phyloP scores from a whole-genome alignment of 2,329 filamentous ascomycete genomes.

The Monosporascus sp. region DNA sequence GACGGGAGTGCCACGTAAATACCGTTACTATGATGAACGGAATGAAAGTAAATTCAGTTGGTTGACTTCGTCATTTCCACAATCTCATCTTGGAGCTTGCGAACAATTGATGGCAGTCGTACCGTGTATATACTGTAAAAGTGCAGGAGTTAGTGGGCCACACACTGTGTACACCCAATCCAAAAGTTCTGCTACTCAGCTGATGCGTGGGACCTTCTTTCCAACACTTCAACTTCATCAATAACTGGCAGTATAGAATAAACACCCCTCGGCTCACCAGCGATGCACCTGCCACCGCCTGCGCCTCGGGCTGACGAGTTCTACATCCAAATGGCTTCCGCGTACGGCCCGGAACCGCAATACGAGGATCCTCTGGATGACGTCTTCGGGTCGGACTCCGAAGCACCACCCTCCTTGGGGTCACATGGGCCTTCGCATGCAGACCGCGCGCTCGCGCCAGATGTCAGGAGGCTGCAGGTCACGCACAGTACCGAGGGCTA shows the following conservation, averaged over 20 bases:
- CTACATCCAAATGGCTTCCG: conserved; percentile 6
- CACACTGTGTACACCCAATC: not conserved
- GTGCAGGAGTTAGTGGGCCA: not conserved
- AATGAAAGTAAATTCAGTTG: no score
- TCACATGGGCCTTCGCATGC: conserved; percentile 1
- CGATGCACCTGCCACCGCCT: conserved; percentile 10
- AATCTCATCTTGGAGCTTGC: not conserved
- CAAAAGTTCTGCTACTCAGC: not conserved
- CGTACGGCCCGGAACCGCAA: not conserved
- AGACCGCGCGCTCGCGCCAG: conserved; percentile 42
- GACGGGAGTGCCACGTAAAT: not conserved
- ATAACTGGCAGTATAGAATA: not conserved
- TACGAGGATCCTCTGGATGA: conserved; percentile 8
- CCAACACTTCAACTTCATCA: not conserved
- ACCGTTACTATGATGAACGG: no score
- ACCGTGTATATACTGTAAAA: not conserved
- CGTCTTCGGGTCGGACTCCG: conserved; percentile 9
- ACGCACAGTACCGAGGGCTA: conserved; percentile 84
- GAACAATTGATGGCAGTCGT: not conserved
- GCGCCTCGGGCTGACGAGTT: conserved; percentile 10
- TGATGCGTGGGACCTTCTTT: not conserved
- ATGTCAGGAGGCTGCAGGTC: conserved; percentile 67
- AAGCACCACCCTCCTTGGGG: conserved; percentile 1
- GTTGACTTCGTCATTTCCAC: no score
- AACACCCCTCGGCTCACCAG: not conserved